These are phyloP conservation scores for Selaginella tamariscina DNA, from an alignment of 75 land plant species.

Conservation along the genomic window DNA sequence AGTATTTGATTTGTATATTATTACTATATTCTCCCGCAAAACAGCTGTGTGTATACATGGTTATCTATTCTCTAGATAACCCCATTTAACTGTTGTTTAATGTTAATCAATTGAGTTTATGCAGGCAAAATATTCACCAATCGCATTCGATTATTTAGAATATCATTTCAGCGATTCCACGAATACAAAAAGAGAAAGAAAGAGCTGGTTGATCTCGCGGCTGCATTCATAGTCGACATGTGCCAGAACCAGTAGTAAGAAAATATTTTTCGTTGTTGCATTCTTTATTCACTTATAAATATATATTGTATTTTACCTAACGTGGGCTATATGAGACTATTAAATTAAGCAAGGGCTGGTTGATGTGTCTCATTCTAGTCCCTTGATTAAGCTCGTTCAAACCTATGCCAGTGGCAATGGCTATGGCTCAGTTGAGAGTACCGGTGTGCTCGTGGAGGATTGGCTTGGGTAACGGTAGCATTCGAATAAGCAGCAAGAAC, in stretches of 20 bases:
- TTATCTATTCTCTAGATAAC: neutral
- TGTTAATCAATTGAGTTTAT: too few species aligned
- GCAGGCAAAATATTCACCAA: slow-evolving; percentile 83
- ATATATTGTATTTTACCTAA: too few species aligned
- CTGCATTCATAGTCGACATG: slow-evolving; percentile 1
- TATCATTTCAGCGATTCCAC: slow-evolving; percentile 65
- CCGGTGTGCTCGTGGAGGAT: neutral
- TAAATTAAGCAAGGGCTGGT: too few species aligned
- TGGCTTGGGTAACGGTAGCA: neutral
- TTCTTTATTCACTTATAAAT: too few species aligned
- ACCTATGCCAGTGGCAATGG: too few species aligned
- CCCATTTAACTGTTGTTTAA: slow-evolving; percentile 3
- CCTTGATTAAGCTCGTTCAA: too few species aligned
- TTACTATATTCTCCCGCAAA: neutral
- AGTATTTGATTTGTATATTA: neutral
- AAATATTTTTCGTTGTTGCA: too few species aligned
- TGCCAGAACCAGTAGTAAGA: neutral
- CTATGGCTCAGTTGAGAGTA: too few species aligned
- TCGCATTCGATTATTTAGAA: slow-evolving; percentile 75
- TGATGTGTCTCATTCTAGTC: too few species aligned
- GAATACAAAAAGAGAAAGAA: slow-evolving; percentile 69
- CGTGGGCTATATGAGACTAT: too few species aligned
- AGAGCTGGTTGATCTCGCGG: slow-evolving; percentile 22
- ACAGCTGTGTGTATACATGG: neutral
- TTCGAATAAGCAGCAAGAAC: neutral